These are phyloP conservation scores for Chlamydomonas incerta DNA, from an alignment of 139 green algal species.

Conservation along the genomic window DNA sequence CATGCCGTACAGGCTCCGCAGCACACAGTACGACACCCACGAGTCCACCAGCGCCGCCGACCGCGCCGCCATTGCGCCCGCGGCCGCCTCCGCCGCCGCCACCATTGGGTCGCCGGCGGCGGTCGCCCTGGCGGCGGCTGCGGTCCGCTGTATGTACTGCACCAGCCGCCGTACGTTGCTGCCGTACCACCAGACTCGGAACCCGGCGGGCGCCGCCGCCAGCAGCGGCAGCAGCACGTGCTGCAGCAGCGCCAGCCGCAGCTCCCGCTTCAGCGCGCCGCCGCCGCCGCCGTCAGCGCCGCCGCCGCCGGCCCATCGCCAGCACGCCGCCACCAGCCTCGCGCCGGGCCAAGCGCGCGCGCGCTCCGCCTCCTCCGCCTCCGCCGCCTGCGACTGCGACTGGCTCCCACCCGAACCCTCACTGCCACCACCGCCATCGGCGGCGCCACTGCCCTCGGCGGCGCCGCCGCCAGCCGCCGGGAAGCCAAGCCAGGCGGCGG, in stretches of 20 bases:
- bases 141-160: conserved; percentile 1
- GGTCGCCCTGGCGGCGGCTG: not conserved
- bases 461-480: not conserved
- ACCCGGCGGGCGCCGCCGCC: conserved; percentile 27
- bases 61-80: too few species aligned
- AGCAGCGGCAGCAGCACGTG: conserved; percentile 36
- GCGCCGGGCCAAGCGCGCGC: conserved; percentile 4
- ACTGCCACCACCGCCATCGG: not conserved
- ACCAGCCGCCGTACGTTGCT: conserved; percentile 13
- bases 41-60: conserved; percentile 1
- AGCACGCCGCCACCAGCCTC: not conserved
- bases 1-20: conserved; percentile 24
- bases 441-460: not conserved
- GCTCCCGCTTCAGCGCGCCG: not conserved
- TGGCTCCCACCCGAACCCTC: not conserved
- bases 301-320: not conserved
- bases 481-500: conserved; percentile 10
- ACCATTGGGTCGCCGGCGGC: not conserved
- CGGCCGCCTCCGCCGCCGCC: too few species aligned
- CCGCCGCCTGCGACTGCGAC: too few species aligned
- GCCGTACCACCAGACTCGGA: conserved; percentile 23
- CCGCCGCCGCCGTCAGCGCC: too few species aligned
- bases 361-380: not conserved
- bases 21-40: conserved; percentile 14
- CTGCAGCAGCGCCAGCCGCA: conserved; percentile 7